Evolutionary conservation across 2,329 filamentous ascomycete genomes (phyloP), one percentile per base, ranked within the genome.

Genomic region (Dactylonectria macrodidyma): DNA sequence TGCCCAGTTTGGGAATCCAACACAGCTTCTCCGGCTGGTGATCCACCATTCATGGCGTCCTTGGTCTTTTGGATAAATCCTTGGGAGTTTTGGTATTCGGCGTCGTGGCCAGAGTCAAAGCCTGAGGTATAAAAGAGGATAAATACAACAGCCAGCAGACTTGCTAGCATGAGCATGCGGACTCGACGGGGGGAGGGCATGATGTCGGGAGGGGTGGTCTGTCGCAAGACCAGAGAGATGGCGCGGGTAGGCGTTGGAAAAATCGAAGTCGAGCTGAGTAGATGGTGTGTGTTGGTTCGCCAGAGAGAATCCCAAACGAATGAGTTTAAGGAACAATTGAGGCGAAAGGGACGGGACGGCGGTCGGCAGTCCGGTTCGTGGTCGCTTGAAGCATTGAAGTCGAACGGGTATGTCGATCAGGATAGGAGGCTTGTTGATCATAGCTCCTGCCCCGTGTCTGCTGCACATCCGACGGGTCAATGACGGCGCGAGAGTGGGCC

Each of bases 171-270:
- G 63, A 94, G 83, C 73, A 92, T 83, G 77, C 91, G 91, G 75
- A 94, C 78, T 74, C 93, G 91, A 71, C 94, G 90, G 74, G 88
- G 85, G 22, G 92, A 92, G 75, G 90, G 89, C 92, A 94, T 94
- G 58, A 66, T 76, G 69, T 59, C 58, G 70, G 65, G 57, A 61
- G 70, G 66, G 61, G 16, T 61, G 24, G n/a, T 51, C 36, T 69
- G 62, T 67, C 50, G 57, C 51, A 55, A 60, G 65, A 68, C 67
- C 60, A 44, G 67, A 54, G 60, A 77, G 50, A 81, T 70, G 69
- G 83, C 78, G 36, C 24, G 48, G 33, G 62, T 62, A n/a, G 33
- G 33, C 8, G 12, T 30, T 52, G 24, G 16, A 14, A 56, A 22
- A 19, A 52, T 5, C 12, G 26, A 59, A 47, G 36, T 24, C 36